Conservation (phyloP, 2,329 filamentous ascomycete genomes). For the Massarina eburnea region DNA sequence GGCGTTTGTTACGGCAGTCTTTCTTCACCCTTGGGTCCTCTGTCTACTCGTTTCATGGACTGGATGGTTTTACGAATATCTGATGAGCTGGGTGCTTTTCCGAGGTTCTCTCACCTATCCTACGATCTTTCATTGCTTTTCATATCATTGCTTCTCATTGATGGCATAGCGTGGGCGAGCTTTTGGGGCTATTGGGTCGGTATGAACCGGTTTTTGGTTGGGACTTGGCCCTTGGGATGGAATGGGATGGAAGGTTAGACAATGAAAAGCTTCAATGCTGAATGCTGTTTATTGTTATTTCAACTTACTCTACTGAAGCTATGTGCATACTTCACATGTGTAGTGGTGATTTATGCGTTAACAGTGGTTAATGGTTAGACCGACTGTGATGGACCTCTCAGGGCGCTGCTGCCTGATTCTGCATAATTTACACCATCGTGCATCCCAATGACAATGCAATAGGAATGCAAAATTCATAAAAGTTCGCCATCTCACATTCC, state of each 20-base stretch:
- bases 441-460: no score
- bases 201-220: neutral
- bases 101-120: neutral
- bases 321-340: no score
- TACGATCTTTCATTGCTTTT: neutral
- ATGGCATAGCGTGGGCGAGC: neutral
- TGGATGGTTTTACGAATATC: neutral
- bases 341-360: no score
- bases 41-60: neutral
- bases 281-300: neutral
- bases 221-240: neutral
- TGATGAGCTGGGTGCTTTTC: neutral
- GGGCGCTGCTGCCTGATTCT: no score
- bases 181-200: neutral
- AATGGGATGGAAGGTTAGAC: conserved; percentile 13
- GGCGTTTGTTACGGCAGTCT: no score
- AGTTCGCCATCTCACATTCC: no score
- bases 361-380: no score
- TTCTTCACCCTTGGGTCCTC: no score
- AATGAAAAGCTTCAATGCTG: conserved; percentile 41
- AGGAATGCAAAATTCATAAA: no score
- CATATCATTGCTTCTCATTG: neutral
- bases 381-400: no score
- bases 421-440: no score
- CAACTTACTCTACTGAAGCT: neutral